These are phyloP conservation scores for Biscogniauxia sp. DNA, from an alignment of 2,329 filamentous ascomycete species.

Conservation along the genomic window DNA sequence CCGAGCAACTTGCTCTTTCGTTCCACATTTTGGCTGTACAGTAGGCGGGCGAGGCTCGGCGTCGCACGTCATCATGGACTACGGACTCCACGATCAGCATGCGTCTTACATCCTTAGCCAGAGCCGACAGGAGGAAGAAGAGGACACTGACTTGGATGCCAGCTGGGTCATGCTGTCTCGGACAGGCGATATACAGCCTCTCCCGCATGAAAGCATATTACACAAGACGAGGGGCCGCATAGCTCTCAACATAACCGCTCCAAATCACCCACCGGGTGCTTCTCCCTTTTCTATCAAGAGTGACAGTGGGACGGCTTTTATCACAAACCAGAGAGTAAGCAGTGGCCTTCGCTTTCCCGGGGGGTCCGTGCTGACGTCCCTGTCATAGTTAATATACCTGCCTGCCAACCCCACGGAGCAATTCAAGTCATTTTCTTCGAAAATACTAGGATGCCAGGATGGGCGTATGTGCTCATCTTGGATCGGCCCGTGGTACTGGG, in stretches of 20 bases:
- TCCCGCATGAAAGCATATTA: constrained; percentile 79
- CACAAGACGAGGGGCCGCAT: constrained; percentile 79
- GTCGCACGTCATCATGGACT: constrained; percentile 30
- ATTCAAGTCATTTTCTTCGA: constrained; percentile 85
- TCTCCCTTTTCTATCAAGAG: constrained; percentile 68
- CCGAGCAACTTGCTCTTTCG: constrained; percentile 20
- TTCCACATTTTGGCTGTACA: constrained; percentile 16
- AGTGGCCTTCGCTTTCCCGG: constrained; percentile 5
- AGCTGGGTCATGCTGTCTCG: constrained; percentile 92
- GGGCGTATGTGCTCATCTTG: constrained; percentile 83
- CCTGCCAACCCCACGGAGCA: constrained; percentile 65
- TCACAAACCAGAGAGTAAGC: constrained; percentile 81
- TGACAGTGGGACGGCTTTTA: constrained; percentile 71
- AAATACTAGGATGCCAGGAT: constrained; percentile 84
- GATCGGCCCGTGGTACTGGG: constrained; percentile 92
- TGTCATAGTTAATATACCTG: constrained; percentile 76
- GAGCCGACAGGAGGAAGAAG: constrained; percentile 35
- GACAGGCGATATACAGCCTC: constrained; percentile 71
- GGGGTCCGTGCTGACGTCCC: constrained; percentile 10
- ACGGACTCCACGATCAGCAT: constrained; percentile 43
- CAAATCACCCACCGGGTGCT: constrained; percentile 61
- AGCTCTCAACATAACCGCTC: constrained; percentile 69
- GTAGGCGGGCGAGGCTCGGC: constrained; percentile 12
- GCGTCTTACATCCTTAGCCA: constrained; percentile 41
- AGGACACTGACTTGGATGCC: constrained; percentile 53